phyloP scores from a whole-genome alignment of 2,329 filamentous ascomycete species.

The Talaromyces verruculosus region DNA sequence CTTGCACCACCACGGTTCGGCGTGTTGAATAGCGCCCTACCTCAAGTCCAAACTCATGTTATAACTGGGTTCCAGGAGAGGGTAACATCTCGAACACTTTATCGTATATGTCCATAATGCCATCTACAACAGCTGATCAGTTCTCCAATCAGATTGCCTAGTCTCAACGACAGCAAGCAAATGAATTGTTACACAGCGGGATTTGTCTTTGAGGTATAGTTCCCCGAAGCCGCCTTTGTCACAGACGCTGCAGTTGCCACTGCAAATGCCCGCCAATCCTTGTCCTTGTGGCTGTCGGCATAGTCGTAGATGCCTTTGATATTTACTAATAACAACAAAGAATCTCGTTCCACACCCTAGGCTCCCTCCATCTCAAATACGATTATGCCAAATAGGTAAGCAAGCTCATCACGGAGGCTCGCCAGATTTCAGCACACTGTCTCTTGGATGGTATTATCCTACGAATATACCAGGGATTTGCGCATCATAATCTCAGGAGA shows the following conservation, averaged over 20 bases:
- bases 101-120: not conserved
- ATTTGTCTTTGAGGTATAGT: not conserved
- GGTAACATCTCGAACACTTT: not conserved
- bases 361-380: not conserved
- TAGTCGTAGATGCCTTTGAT: not conserved
- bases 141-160: not conserved
- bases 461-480: no score
- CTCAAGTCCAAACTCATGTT: not conserved
- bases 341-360: not conserved
- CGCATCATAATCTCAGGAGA: no score
- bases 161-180: not conserved
- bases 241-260: not conserved
- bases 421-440: no score
- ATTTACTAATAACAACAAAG: not conserved
- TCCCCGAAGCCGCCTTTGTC: not conserved
- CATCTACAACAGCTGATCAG: not conserved
- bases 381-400: not conserved
- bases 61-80: not conserved
- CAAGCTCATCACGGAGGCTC: not conserved
- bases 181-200: not conserved
- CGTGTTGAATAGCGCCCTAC: not conserved
- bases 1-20: not conserved
- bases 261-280: not conserved
- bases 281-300: not conserved
- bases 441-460: no score